Conservation (phyloP, 768 basidiomycete species). For the Bullera alba region DNA sequence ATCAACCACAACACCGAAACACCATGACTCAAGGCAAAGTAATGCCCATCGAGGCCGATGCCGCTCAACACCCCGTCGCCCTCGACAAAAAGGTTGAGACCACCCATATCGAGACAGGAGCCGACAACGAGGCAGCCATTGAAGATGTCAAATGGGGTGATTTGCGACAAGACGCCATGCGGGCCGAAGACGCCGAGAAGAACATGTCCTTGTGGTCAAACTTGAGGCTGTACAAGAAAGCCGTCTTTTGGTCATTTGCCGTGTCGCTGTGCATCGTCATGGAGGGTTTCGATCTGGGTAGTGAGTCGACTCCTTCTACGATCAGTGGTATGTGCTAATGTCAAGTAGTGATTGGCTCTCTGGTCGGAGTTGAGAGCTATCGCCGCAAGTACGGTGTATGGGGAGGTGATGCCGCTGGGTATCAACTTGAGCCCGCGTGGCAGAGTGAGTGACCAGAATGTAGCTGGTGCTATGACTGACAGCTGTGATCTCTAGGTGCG, state of each 20-base stretch:
- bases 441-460: no score
- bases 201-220: not conserved
- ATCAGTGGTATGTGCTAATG: not conserved
- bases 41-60: no score
- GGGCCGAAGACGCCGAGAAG: not conserved
- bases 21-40: no score
- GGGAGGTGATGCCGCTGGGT: not conserved
- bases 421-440: conserved; percentile 11
- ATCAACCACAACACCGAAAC: no score
- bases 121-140: no score
- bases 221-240: conserved; percentile 6
- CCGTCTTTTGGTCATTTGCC: conserved; percentile 9
- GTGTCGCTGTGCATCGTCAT: conserved; percentile 3
- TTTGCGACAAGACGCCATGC: conserved; percentile 7
- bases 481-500: no score
- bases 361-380: not conserved
- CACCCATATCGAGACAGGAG: no score
- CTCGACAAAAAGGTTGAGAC: no score
- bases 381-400: not conserved
- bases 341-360: not conserved
- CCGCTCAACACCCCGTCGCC: no score
- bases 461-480: no score
- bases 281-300: not conserved
- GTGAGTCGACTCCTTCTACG: not conserved
- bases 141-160: no score